These are phyloP conservation scores for Zymoseptoria tritici DNA, from an alignment of 2,329 filamentous ascomycete genomes.

Conservation along the genomic window DNA sequence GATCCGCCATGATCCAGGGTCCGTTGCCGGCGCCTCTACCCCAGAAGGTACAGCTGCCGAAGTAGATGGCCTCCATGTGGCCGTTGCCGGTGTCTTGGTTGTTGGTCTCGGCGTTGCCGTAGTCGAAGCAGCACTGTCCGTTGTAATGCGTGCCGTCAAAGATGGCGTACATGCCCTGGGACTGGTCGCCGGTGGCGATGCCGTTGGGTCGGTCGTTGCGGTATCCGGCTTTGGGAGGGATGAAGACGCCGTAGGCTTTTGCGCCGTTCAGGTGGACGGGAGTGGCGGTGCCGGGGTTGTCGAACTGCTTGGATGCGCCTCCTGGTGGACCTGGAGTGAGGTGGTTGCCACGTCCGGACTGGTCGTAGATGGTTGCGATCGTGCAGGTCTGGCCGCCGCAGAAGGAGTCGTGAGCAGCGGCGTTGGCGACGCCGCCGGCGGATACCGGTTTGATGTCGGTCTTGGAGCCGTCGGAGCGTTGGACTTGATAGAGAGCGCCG, in stretches of 20 bases:
- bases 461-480: constrained; percentile 47
- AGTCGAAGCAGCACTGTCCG: constrained; percentile 43
- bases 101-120: constrained; percentile 37
- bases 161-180: constrained; percentile 56
- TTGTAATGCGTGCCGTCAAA: constrained; percentile 56
- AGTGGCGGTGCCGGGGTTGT: constrained; percentile 54
- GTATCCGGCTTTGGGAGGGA: constrained; percentile 56
- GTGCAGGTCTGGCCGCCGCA: constrained; percentile 55
- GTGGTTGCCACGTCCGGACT: constrained; percentile 55
- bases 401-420: constrained; percentile 52
- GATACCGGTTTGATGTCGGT: constrained; percentile 45
- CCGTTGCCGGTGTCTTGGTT: constrained; percentile 48
- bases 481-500: constrained; percentile 53
- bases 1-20: constrained; percentile 63
- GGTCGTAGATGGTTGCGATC: constrained; percentile 57
- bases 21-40: constrained; percentile 52
- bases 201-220: constrained; percentile 50
- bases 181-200: constrained; percentile 47
- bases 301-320: constrained; percentile 51
- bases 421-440: constrained; percentile 56
- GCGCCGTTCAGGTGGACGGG: constrained; percentile 52
- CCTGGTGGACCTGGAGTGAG: constrained; percentile 52
- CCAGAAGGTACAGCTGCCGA: constrained; percentile 48
- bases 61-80: constrained; percentile 65
- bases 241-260: constrained; percentile 57